These are phyloP conservation scores for Alloteropsis semialata DNA, from an alignment of 176 grass and related monocot genomes.

Conservation along the genomic window DNA sequence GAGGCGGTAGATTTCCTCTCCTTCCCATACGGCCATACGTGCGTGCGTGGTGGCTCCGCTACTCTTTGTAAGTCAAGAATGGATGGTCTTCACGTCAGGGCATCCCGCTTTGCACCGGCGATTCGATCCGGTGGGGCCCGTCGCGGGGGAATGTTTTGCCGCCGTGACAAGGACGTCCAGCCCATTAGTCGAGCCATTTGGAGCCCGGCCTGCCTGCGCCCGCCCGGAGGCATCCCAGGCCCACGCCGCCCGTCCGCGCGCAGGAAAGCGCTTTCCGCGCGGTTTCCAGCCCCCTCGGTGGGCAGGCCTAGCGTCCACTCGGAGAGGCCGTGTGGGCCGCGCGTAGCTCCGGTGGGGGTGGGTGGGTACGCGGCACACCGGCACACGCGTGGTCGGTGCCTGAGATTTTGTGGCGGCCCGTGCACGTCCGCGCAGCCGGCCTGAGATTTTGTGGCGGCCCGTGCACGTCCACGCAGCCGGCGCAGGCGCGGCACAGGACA, in stretches of 20 bases:
- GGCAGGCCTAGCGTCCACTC: too few relatives aligned
- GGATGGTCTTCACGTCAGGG: neutral
- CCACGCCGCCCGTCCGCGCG: too few relatives aligned
- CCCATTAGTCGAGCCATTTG: too few relatives aligned
- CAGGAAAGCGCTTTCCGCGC: too few relatives aligned
- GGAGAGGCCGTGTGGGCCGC: too few relatives aligned
- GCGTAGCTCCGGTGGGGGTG: too few relatives aligned
- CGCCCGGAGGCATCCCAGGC: too few relatives aligned
- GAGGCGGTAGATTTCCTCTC: neutral
- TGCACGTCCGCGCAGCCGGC: neutral
- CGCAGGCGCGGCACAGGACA: too few relatives aligned
- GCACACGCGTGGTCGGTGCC: too few relatives aligned
- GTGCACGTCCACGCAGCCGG: neutral
- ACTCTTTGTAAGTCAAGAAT: neutral
- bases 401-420: neutral
- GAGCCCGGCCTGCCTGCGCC: too few relatives aligned
- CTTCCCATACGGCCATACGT: neutral
- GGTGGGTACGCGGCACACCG: too few relatives aligned
- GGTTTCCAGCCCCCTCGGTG: too few relatives aligned
- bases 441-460: neutral
- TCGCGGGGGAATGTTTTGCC: neutral
- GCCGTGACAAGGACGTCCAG: neutral
- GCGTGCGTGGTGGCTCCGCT: neutral
- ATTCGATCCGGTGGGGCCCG: neutral
- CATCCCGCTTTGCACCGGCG: neutral